Evolutionary conservation across 805 yeast species (phyloP).

Genomic region (Candida ovalis): DNA sequence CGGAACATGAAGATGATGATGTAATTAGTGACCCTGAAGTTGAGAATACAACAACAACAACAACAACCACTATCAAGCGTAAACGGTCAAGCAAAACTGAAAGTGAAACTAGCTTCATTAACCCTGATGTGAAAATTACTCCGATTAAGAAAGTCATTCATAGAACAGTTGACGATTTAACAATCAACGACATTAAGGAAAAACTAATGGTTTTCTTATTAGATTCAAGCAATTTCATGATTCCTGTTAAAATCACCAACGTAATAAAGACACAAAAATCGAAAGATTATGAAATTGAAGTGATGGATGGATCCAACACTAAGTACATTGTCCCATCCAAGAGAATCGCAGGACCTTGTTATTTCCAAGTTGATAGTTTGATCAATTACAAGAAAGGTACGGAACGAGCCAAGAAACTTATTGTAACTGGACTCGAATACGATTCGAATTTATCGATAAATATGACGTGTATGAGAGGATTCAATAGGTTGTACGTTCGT

Average conservation of each 20-base stretch:
- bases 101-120: too few species aligned
- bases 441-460: conserved; percentile 11
- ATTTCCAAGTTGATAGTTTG: not conserved
- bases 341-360: not conserved
- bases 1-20: too few species aligned
- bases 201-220: not conserved
- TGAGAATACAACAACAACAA: not conserved
- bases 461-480: conserved; percentile 60
- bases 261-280: not conserved
- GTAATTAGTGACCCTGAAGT: too few species aligned
- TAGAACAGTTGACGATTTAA: not conserved
- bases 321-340: not conserved
- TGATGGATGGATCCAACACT: not conserved
- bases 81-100: too few species aligned
- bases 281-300: not conserved
- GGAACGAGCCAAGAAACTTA: not conserved
- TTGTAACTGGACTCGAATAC: conserved; percentile 45
- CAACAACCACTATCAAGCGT: not conserved
- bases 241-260: not conserved
- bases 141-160: too few species aligned
- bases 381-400: not conserved
- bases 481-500: conserved; percentile 42
- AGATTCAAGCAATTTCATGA: not conserved
- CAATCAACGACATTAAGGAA: not conserved
- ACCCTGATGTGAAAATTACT: too few species aligned